Evolutionary conservation across 2,329 filamentous ascomycete species (phyloP).

Genomic region (Grosmannia penicillata): DNA sequence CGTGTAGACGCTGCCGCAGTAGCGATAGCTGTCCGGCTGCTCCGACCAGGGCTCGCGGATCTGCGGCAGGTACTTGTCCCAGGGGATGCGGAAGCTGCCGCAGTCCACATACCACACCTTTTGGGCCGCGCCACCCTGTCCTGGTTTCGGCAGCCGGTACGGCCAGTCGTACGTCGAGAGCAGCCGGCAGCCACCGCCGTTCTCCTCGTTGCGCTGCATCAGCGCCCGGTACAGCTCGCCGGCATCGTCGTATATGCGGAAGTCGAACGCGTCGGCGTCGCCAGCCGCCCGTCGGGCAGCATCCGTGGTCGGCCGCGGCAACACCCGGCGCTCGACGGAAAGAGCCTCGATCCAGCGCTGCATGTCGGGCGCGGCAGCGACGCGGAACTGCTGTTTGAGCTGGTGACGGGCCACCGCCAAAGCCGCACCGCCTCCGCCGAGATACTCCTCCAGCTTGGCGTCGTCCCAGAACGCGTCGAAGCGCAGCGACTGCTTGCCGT

Average conservation of each 20-base stretch:
- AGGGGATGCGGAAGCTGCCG: conserved; percentile 5
- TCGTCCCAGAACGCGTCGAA: conserved; percentile 5
- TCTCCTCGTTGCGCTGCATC: conserved; percentile 4
- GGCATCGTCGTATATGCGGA: conserved; percentile 4
- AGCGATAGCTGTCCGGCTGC: conserved; percentile 5
- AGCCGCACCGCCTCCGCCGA: neutral
- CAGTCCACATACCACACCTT: conserved; percentile 4
- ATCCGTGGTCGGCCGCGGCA: conserved; percentile 1
- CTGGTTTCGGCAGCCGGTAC: conserved; percentile 3
- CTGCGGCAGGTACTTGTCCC: conserved; percentile 5
- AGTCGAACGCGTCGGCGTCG: conserved; percentile 2
- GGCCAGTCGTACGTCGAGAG: conserved; percentile 6
- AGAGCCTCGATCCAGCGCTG: conserved; percentile 5
- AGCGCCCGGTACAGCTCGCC: conserved; percentile 3
- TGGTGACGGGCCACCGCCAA: neutral
- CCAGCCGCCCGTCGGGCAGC: neutral
- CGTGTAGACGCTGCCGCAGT: conserved; percentile 6
- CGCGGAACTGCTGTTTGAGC: conserved; percentile 2
- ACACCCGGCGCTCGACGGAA: conserved; percentile 3
- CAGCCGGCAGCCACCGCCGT: conserved; percentile 3
- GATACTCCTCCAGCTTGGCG: neutral
- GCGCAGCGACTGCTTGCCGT: conserved; percentile 6
- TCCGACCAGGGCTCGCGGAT: conserved; percentile 4
- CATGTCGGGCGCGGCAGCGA: conserved; percentile 2
- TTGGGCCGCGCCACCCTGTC: conserved; percentile 1